phyloP scores from a whole-genome alignment of 805 yeast species.

The Candida golubevii region DNA sequence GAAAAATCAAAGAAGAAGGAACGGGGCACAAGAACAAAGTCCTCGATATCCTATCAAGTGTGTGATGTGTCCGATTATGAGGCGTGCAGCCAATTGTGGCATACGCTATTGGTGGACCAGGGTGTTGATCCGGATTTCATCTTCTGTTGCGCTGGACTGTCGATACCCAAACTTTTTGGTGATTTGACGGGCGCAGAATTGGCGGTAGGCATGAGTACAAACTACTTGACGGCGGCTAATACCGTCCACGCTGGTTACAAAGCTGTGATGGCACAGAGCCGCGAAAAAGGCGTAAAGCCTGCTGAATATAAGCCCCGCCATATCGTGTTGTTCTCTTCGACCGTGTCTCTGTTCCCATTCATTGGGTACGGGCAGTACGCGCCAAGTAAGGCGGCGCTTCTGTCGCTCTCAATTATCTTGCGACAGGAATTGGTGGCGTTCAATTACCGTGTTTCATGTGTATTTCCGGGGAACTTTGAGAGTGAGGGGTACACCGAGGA shows the following conservation, averaged over 20 bases:
- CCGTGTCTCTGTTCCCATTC: constrained; percentile 77
- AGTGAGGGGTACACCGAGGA: constrained; percentile 87
- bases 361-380: constrained; percentile 91
- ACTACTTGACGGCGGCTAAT: constrained; percentile 70
- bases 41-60: constrained; percentile 34
- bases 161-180: constrained; percentile 71
- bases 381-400: constrained; percentile 80
- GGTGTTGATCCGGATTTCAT: constrained; percentile 62
- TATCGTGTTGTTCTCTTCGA: constrained; percentile 63
- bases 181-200: constrained; percentile 62
- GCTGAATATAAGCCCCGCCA: constrained; percentile 43
- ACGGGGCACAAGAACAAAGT: background rate
- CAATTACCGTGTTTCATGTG: constrained; percentile 64
- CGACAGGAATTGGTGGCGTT: constrained; percentile 77
- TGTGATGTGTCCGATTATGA: constrained; percentile 65
- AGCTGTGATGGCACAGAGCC: constrained; percentile 24
- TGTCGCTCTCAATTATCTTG: constrained; percentile 67
- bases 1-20: background rate
- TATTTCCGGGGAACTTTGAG: constrained; percentile 84
- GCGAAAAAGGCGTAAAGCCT: constrained; percentile 6
- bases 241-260: constrained; percentile 62
- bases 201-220: constrained; percentile 56
- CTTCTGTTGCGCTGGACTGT: constrained; percentile 84
- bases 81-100: constrained; percentile 44
- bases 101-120: constrained; percentile 20